Conservation (phyloP, 208 protist genomes). For the Leptomonas pyrrhocoris region DNA sequence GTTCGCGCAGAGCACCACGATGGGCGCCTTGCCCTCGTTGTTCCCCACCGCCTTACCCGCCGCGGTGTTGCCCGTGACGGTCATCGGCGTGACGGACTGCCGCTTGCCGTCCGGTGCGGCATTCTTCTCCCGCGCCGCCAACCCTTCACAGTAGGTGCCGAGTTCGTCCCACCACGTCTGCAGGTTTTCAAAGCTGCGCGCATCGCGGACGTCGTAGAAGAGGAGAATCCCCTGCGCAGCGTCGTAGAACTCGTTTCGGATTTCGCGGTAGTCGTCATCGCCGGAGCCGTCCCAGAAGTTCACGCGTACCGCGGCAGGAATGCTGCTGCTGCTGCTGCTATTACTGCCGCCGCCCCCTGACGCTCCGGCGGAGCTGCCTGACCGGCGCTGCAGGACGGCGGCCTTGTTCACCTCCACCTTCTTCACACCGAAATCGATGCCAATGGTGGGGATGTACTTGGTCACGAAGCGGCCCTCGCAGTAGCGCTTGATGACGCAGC, state of each 20-base stretch:
- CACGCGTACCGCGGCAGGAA: conserved; percentile 70
- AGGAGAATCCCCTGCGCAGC: conserved; percentile 92
- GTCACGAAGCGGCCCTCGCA: conserved; percentile 96
- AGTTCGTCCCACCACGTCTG: conserved; percentile 77
- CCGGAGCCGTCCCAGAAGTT: conserved; percentile 98
- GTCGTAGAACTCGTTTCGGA: conserved; percentile 97
- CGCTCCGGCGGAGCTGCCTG: too few species aligned
- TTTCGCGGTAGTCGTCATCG: conserved; percentile 86
- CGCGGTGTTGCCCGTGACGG: conserved; percentile 43
- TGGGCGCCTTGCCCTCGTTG: conserved; percentile 27
- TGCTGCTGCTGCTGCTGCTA: conserved; percentile 14
- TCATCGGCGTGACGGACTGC: conserved; percentile 3
- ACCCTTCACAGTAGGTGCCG: conserved; percentile 37
- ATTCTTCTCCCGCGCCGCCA: not conserved
- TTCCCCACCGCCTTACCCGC: conserved; percentile 52
- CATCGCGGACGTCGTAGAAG: conserved; percentile 75
- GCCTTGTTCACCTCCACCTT: conserved; percentile 53
- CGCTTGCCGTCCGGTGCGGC: conserved; percentile 18
- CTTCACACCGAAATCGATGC: conserved; percentile 97
- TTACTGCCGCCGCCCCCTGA: not conserved
- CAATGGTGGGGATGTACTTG: conserved; percentile 97
- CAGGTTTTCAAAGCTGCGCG: conserved; percentile 62
- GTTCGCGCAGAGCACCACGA: conserved; percentile 70
- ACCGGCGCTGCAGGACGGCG: conserved; percentile 5
- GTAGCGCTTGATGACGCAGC: conserved; percentile 96